Percentiles rank a stretch among this genome's conserved stretches.
These are phyloP conservation scores for Aspergillus quadrilineatus DNA, from an alignment of 2,329 filamentous ascomycete species.

Conservation along the genomic window DNA sequence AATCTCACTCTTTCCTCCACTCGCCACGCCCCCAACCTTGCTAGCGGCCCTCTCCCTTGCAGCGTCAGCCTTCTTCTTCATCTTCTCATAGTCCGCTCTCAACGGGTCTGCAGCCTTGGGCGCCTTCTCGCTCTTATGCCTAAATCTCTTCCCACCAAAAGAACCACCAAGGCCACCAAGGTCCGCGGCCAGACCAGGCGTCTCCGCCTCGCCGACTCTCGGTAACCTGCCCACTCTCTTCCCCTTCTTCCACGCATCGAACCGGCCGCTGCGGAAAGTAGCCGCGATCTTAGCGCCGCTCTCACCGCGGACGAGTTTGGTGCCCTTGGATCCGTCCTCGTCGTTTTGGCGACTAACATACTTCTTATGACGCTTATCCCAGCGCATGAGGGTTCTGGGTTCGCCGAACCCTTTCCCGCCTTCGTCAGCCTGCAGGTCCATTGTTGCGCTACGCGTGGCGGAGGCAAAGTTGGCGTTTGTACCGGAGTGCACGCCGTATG, in stretches of 20 bases:
- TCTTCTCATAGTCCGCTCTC: conserved; percentile 83
- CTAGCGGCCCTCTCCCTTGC: conserved; percentile 67
- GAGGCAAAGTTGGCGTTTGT: conserved; percentile 76
- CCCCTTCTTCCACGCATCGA: conserved; percentile 85
- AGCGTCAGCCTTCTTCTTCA: conserved; percentile 85
- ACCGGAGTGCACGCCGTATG: conserved; percentile 88
- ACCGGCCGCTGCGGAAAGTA: conserved; percentile 87
- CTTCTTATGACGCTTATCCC: conserved; percentile 96
- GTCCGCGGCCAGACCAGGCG: conserved; percentile 38
- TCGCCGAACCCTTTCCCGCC: conserved; percentile 73
- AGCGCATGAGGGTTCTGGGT: conserved; percentile 76
- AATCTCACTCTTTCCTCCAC: conserved; percentile 74
- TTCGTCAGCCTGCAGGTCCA: conserved; percentile 93
- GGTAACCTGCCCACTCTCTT: conserved; percentile 79
- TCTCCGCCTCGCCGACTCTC: conserved; percentile 76
- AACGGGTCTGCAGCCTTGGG: conserved; percentile 93
- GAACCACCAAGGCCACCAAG: conserved; percentile 23
- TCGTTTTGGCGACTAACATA: conserved; percentile 92
- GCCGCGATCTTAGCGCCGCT: conserved; percentile 94
- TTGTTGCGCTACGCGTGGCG: conserved; percentile 79
- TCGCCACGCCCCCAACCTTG: conserved; percentile 38
- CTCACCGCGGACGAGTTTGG: conserved; percentile 80
- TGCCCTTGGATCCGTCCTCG: conserved; percentile 80
- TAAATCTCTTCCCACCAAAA: conserved; percentile 62
- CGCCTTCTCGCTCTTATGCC: conserved; percentile 82